phyloP scores from a whole-genome alignment of 2,329 filamentous ascomycete genomes.

The Penicillium corylophilum region DNA sequence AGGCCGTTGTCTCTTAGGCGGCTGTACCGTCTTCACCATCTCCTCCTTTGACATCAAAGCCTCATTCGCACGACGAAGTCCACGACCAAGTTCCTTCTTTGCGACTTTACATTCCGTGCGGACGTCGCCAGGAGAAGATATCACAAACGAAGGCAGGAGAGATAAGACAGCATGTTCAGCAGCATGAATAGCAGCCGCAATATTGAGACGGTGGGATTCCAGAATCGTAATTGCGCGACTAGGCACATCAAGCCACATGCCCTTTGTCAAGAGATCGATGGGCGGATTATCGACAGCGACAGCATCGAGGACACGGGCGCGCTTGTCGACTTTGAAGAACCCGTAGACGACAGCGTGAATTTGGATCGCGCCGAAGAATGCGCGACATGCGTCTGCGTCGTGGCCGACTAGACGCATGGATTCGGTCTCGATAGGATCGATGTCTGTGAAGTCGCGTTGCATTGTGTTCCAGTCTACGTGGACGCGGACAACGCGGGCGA shows the following conservation, averaged over 20 bases:
- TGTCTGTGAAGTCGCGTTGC: conserved; percentile 89
- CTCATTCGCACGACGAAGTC: conserved; percentile 32
- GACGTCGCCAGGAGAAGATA: conserved; percentile 86
- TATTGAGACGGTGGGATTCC: conserved; percentile 67
- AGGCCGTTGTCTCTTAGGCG: conserved; percentile 68
- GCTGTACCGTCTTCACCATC: conserved; percentile 23
- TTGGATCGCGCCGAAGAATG: conserved; percentile 82
- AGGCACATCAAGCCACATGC: conserved; percentile 94
- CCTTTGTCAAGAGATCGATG: conserved; percentile 78
- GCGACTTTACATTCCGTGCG: conserved; percentile 90
- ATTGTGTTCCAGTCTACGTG: conserved; percentile 93
- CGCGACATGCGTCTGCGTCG: conserved; percentile 58
- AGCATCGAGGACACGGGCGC: conserved; percentile 81
- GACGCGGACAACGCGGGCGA: conserved; percentile 85
- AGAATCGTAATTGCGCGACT: conserved; percentile 76
- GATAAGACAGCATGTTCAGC: conserved; percentile 88
- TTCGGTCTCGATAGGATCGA: conserved; percentile 91
- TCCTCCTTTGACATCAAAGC: conserved; percentile 12
- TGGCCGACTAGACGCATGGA: conserved; percentile 69
- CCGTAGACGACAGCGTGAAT: conserved; percentile 89
- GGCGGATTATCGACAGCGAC: conserved; percentile 92
- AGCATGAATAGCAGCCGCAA: conserved; percentile 88
- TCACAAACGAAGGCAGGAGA: conserved; percentile 85
- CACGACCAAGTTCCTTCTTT: conserved; percentile 78
- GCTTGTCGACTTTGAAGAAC: conserved; percentile 94